These are phyloP conservation scores for Diddensiella transvaalensis DNA, from an alignment of 805 yeast genomes.

Conservation along the genomic window DNA sequence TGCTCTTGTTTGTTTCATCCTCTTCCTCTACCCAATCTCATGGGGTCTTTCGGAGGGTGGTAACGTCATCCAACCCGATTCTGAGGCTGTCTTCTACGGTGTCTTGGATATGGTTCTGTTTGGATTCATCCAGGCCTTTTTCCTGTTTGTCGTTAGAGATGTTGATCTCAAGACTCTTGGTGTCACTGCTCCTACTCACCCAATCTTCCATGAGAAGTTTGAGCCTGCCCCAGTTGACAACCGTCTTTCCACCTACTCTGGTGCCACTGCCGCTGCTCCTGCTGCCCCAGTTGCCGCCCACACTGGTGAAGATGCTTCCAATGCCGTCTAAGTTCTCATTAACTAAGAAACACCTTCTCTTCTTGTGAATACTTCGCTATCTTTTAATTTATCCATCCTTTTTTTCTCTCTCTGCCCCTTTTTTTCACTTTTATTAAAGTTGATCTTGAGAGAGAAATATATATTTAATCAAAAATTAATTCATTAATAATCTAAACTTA, in stretches of 20 bases:
- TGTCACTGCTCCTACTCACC: slow-evolving; percentile 17
- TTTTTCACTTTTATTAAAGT: slow-evolving; percentile 2
- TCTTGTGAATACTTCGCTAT: slow-evolving; percentile 2
- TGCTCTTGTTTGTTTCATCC: slow-evolving; percentile 34
- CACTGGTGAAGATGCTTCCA: slow-evolving; percentile 5
- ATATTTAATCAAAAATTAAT: too few species aligned
- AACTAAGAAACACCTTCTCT: not conserved
- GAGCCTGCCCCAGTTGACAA: slow-evolving; percentile 7
- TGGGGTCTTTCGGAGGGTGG: slow-evolving; percentile 65
- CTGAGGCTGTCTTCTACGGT: slow-evolving; percentile 59
- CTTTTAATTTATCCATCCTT: slow-evolving; percentile 4
- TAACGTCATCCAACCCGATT: slow-evolving; percentile 54
- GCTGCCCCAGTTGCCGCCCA: slow-evolving; percentile 12
- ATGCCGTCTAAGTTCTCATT: slow-evolving; percentile 7
- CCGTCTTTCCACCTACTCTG: slow-evolving; percentile 13
- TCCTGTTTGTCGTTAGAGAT: slow-evolving; percentile 22
- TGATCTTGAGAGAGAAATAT: too few species aligned
- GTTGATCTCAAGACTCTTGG: slow-evolving; percentile 26
- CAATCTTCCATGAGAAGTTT: slow-evolving; percentile 24
- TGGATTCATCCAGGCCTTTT: slow-evolving; percentile 24
- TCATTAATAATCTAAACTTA: too few species aligned
- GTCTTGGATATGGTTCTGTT: slow-evolving; percentile 49
- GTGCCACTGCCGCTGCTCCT: slow-evolving; percentile 18
- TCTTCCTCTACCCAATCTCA: slow-evolving; percentile 48
- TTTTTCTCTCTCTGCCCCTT: not conserved